Percentiles rank a stretch among this genome's conserved stretches.
These are phyloP conservation scores for Sporobolus alterniflorus DNA, from an alignment of 202 grass and related monocot genomes.

Conservation along the genomic window DNA sequence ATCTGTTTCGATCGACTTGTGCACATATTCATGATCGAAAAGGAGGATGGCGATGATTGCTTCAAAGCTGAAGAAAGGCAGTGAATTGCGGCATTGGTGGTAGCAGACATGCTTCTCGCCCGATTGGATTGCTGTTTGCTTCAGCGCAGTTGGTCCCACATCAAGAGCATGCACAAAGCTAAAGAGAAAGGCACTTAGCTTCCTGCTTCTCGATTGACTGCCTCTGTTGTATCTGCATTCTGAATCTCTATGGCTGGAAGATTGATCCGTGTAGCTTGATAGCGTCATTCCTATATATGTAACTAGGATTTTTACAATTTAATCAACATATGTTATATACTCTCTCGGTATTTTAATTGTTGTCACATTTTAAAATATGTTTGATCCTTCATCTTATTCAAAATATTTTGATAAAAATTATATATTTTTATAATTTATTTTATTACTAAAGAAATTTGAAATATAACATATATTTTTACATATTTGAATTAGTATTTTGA, in stretches of 20 bases:
- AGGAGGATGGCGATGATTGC: slow-evolving; percentile 24
- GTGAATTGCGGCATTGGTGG: slow-evolving; percentile 2
- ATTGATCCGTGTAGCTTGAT: background rate
- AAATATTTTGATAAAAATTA: no score
- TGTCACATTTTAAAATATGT: no score
- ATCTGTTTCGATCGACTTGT: slow-evolving; percentile 1
- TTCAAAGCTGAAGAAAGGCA: slow-evolving; percentile 42
- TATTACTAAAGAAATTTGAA: no score
- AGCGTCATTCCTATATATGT: background rate
- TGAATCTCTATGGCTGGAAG: background rate
- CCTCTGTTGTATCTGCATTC: slow-evolving; percentile 6
- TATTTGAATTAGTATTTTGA: no score
- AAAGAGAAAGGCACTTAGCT: background rate
- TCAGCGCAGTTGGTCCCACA: slow-evolving; percentile 18
- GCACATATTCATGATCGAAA: slow-evolving; percentile 12
- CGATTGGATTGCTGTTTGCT: slow-evolving; percentile 12
- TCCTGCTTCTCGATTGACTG: background rate
- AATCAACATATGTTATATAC: no score
- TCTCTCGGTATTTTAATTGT: no score
- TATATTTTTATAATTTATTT: no score
- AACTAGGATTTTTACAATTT: background rate
- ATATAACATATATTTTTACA: no score
- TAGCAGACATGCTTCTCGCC: slow-evolving; percentile 13
- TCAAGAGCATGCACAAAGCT: background rate
- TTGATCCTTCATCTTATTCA: no score